Conservation (phyloP, 805 yeast genomes). For the Yamadazyma olivae region DNA sequence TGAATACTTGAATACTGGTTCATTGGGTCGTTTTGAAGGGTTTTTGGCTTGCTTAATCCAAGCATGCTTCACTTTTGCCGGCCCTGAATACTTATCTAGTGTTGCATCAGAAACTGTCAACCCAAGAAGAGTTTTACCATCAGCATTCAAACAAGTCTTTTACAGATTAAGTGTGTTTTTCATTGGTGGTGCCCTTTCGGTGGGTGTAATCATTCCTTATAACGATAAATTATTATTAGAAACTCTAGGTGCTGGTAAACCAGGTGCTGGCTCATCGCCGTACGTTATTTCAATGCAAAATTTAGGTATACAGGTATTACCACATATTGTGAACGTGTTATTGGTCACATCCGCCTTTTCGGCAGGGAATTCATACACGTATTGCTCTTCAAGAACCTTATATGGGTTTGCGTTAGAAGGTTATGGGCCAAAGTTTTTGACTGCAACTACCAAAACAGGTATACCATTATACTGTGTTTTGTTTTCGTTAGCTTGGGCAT, state of each 20-base stretch:
- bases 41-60: constrained; percentile 64
- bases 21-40: constrained; percentile 66
- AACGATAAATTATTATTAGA: constrained; percentile 58
- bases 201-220: constrained; percentile 72
- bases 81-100: constrained; percentile 84
- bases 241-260: constrained; percentile 55
- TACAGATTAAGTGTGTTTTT: constrained; percentile 65
- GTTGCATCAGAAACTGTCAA: constrained; percentile 77
- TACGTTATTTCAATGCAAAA: constrained; percentile 51
- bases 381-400: constrained; percentile 44
- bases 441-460: constrained; percentile 44
- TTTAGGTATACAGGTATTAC: constrained; percentile 39
- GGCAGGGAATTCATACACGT: constrained; percentile 48
- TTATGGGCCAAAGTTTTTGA: constrained; percentile 42
- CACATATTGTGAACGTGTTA: constrained; percentile 44
- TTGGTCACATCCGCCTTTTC: constrained; percentile 44
- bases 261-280: constrained; percentile 64
- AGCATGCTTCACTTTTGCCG: constrained; percentile 79
- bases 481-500: constrained; percentile 49
- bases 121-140: constrained; percentile 72
- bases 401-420: constrained; percentile 48
- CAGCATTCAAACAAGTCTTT: constrained; percentile 74
- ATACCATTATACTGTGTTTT: constrained; percentile 46
- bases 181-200: constrained; percentile 71
- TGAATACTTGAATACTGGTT: constrained; percentile 38